Percentiles rank a stretch among this genome's conserved stretches.
Conservation (phyloP, 2,329 filamentous ascomycete genomes). For the Mariannaea sp. region DNA sequence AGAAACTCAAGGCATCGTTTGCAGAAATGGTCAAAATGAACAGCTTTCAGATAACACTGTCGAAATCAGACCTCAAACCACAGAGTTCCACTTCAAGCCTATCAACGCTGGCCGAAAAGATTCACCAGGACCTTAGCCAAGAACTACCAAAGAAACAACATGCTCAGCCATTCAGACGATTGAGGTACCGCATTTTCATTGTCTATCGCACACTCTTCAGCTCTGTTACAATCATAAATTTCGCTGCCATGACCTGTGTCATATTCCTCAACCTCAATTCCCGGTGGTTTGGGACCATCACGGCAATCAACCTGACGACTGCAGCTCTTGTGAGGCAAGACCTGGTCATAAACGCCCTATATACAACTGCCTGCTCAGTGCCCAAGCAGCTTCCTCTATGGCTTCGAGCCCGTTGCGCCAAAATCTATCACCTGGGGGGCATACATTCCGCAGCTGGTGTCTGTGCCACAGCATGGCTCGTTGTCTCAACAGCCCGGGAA, state of each 20-base stretch:
- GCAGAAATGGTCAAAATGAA: slow-evolving; percentile 12
- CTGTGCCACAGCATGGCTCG: slow-evolving; percentile 55
- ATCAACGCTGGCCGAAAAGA: slow-evolving; percentile 36
- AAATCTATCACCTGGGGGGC: slow-evolving; percentile 58
- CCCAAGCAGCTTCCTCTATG: slow-evolving; percentile 53
- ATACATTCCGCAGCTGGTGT: slow-evolving; percentile 56
- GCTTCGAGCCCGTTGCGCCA: slow-evolving; percentile 53
- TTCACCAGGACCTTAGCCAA: slow-evolving; percentile 30
- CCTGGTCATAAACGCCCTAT: slow-evolving; percentile 56
- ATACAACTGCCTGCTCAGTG: slow-evolving; percentile 51
- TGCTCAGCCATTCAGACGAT: slow-evolving; percentile 45
- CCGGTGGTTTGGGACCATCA: slow-evolving; percentile 48
- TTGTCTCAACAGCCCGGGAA: slow-evolving; percentile 48
- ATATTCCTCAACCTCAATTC: slow-evolving; percentile 42
- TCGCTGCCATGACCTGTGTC: slow-evolving; percentile 52
- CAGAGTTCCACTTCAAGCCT: slow-evolving; percentile 41
- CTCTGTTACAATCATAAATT: slow-evolving; percentile 55
- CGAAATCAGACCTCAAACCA: slow-evolving; percentile 38
- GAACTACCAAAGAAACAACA: slow-evolving; percentile 50
- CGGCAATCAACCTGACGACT: slow-evolving; percentile 54
- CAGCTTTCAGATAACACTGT: slow-evolving; percentile 10
- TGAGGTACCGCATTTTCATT: slow-evolving; percentile 54
- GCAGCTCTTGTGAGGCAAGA: slow-evolving; percentile 60
- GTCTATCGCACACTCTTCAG: slow-evolving; percentile 63
- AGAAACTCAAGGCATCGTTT: slow-evolving; percentile 46